Evolutionary conservation across 176 grass and related monocot genomes (phyloP), one percentile per base, ranked within the genome.

Genomic region (Neostapfia colusana): DNA sequence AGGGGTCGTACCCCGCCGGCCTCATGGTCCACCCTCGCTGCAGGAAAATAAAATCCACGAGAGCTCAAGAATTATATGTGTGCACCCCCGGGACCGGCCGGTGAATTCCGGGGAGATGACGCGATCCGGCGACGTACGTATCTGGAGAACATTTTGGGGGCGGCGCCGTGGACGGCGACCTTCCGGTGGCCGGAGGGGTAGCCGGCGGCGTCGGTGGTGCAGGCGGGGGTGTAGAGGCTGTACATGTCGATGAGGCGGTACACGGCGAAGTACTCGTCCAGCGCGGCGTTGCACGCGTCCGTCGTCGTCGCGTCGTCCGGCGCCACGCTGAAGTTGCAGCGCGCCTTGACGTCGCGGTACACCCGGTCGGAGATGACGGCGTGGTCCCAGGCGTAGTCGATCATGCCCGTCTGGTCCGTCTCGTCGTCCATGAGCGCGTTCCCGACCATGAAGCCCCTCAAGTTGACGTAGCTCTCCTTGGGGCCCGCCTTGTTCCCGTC

Each of bases 371-470:
- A 31, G 31, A 31, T 31, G 31, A 31, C 31, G 31, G 31, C 31
- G 31, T 31, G 31, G 31, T 31, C 31, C 31, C 31, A 31, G 31
- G 31, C 31, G 31, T 31, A 31, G 31, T 31, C 31, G 31, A 31
- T 31, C 31, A 31, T 31, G 31, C 31, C 31, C 31, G 31, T 31
- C 31, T 31, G 31, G 31, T 31, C 31, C 31, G 31, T 31, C 31
- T 31, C 31, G 31, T 31, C 31, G 31, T 31, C 31, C 31, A 92
- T 77, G 34, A 85, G 77, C 20, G 91, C 85, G 74, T 99, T 98
- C 70, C 95, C 95, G 76, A 99, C 87, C 91, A 99, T 95, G 28
- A 99, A 67, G n/a, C 95, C 95, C 75, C 95, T 99, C 70, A 99
- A 92, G 76, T 99, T 99, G 77, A 99, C 89, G 76, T 51, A 54